Evolutionary conservation across 805 yeast genomes (phyloP).

Genomic region (Candida nitratophila): DNA sequence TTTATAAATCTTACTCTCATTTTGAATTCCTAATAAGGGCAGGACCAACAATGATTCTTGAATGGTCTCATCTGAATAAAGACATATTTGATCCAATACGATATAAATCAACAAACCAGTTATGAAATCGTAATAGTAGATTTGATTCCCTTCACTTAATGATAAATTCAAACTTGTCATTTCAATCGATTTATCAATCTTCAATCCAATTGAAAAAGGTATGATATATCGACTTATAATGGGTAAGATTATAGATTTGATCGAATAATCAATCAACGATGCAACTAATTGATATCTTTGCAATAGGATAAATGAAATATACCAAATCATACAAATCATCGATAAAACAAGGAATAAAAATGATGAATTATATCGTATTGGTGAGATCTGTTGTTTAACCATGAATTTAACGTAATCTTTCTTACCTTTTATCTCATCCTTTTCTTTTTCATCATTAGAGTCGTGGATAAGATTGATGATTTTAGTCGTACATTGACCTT

Average conservation of each 20-base stretch:
- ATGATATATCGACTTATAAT: background rate
- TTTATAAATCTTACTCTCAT: conserved; percentile 27
- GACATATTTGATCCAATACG: conserved; percentile 9
- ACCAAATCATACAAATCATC: too few relatives aligned
- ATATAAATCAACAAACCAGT: background rate
- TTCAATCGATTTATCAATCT: background rate
- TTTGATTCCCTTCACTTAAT: background rate
- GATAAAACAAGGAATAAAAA: too few relatives aligned
- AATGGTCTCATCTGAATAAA: conserved; percentile 26
- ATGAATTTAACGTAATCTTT: too few relatives aligned
- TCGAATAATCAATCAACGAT: too few relatives aligned
- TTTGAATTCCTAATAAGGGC: conserved; percentile 42
- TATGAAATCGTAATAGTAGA: background rate
- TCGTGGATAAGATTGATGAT: too few relatives aligned
- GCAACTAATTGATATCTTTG: too few relatives aligned
- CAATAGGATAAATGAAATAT: too few relatives aligned
- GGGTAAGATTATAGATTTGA: background rate
- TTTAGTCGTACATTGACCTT: background rate
- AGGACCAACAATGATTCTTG: conserved; percentile 39
- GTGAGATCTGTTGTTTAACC: too few relatives aligned
- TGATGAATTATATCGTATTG: too few relatives aligned
- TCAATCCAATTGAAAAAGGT: background rate
- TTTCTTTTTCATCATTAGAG: too few relatives aligned
- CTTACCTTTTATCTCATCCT: too few relatives aligned
- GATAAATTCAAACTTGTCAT: background rate